phyloP scores from a whole-genome alignment of 352 stramenopile genomes.

The Phytophthora ohioensis region DNA sequence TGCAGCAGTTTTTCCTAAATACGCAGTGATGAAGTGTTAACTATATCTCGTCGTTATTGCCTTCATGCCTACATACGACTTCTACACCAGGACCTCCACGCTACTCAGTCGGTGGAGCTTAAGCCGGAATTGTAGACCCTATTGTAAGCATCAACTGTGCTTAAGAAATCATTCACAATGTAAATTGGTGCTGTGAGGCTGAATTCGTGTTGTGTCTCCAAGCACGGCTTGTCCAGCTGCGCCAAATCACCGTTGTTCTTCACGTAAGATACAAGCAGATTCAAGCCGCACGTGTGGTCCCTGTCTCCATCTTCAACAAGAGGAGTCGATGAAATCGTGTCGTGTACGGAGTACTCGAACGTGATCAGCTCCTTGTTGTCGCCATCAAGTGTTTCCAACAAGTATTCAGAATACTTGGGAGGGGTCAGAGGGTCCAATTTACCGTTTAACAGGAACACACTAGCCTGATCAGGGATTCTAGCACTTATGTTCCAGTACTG shows the following conservation, averaged over 20 bases:
- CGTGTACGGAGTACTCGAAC: constrained; percentile 55
- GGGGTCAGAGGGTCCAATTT: constrained; percentile 54
- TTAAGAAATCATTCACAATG: constrained; percentile 22
- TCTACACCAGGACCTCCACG: too few relatives aligned
- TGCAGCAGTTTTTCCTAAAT: too few relatives aligned
- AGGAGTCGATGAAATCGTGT: constrained; percentile 39
- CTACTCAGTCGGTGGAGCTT: neutral
- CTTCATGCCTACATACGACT: too few relatives aligned
- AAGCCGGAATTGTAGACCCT: constrained; percentile 34
- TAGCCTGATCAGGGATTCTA: constrained; percentile 41
- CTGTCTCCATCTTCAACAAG: constrained; percentile 30
- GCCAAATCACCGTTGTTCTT: constrained; percentile 37
- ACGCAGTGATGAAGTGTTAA: too few relatives aligned
- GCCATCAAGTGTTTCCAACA: constrained; percentile 38
- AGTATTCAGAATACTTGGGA: constrained; percentile 51
- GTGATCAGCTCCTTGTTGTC: constrained; percentile 48
- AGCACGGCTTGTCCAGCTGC: constrained; percentile 48
- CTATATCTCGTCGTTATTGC: too few relatives aligned
- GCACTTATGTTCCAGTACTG: constrained; percentile 60
- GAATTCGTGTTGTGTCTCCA: constrained; percentile 34
- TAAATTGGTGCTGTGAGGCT: constrained; percentile 26
- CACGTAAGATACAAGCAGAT: constrained; percentile 53
- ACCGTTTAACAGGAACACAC: constrained; percentile 54
- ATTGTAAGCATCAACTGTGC: constrained; percentile 46
- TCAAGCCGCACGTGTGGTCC: constrained; percentile 45